A percentile compares a stretch with the other conserved stretches of the same genome.
These are phyloP conservation scores for Monosiga brevicollis DNA, from an alignment of 78 protist genomes.

Conservation along the genomic window DNA sequence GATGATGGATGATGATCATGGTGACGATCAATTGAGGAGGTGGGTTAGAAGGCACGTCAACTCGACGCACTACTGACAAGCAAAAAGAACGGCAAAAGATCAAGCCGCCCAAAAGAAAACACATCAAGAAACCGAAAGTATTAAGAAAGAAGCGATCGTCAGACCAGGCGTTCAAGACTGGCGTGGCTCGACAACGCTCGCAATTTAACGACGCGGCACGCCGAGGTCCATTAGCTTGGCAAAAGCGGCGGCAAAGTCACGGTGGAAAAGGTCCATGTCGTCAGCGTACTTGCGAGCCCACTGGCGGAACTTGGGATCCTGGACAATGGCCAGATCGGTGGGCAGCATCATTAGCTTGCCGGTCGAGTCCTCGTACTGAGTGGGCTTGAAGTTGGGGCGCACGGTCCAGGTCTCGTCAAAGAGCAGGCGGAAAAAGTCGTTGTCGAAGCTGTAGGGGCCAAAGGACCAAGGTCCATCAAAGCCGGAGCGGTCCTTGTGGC, in stretches of 20 bases:
- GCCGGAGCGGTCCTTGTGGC: not conserved
- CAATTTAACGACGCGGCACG: not conserved
- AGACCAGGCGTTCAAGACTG: no score
- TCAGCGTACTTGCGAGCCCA: slow-evolving; percentile 43
- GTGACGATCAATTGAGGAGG: no score
- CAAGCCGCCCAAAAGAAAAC: no score
- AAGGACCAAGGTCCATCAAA: slow-evolving; percentile 64
- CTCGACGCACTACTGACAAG: no score
- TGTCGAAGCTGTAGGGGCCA: slow-evolving; percentile 35
- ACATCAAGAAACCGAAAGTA: no score
- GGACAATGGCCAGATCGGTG: slow-evolving; percentile 48
- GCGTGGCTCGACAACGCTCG: no score
- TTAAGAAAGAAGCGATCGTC: no score
- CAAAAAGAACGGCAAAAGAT: no score
- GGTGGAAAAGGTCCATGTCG: slow-evolving; percentile 37
- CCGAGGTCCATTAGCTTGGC: slow-evolving; percentile 38
- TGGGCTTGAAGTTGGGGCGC: slow-evolving; percentile 14
- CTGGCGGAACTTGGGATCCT: slow-evolving; percentile 37
- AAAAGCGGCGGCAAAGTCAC: slow-evolving; percentile 52
- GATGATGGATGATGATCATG: no score
- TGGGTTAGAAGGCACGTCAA: no score
- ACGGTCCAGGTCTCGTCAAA: slow-evolving; percentile 14
- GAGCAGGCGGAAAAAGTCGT: slow-evolving; percentile 34
- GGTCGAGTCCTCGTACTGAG: slow-evolving; percentile 31
- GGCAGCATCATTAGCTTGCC: slow-evolving; percentile 59